Evolutionary conservation across 306 rosid genomes (phyloP).

Genomic region (Cucurbita ficifolia): DNA sequence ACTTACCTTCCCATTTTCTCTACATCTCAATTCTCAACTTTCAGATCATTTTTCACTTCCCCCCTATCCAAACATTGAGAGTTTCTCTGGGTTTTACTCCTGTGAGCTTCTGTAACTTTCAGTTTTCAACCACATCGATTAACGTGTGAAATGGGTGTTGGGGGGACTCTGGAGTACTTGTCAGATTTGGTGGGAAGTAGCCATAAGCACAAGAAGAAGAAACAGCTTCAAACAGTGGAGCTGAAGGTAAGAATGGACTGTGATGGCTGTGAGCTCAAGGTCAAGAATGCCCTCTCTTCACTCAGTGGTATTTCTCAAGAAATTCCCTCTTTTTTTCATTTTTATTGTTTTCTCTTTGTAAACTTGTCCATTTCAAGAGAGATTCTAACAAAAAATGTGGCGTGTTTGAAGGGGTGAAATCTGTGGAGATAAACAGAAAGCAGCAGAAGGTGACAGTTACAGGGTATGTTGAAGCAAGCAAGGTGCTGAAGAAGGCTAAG

Average conservation of each 20-base stretch:
- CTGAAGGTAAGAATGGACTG: conserved; percentile 93
- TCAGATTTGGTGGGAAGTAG: conserved; percentile 65
- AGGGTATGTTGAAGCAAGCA: conserved; percentile 78
- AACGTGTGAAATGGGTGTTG: conserved; percentile 67
- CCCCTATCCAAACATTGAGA: not conserved
- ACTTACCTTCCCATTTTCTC: conserved; percentile 32
- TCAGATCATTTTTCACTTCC: not conserved
- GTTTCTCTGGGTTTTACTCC: not conserved
- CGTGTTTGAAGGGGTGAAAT: conserved; percentile 55
- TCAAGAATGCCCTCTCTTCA: conserved; percentile 76
- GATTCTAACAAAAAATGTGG: not conserved
- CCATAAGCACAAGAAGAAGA: conserved; percentile 55
- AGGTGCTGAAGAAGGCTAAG: conserved; percentile 84
- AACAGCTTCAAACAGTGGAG: conserved; percentile 79
- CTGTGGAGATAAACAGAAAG: conserved; percentile 85
- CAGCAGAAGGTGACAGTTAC: conserved; percentile 84
- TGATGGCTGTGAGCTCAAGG: conserved; percentile 97
- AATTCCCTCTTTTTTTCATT: not conserved
- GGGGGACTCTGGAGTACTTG: conserved; percentile 68
- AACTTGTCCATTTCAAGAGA: not conserved
- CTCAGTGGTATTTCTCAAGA: conserved; percentile 44
- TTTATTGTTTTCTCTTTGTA: not conserved
- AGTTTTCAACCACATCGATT: not conserved
- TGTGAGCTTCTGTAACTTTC: not conserved
- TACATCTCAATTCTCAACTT: conserved; percentile 1